Base-by-base conservation (phyloP, 2,329 filamentous ascomycete species). In the Apiospora pterosperma region DNA sequence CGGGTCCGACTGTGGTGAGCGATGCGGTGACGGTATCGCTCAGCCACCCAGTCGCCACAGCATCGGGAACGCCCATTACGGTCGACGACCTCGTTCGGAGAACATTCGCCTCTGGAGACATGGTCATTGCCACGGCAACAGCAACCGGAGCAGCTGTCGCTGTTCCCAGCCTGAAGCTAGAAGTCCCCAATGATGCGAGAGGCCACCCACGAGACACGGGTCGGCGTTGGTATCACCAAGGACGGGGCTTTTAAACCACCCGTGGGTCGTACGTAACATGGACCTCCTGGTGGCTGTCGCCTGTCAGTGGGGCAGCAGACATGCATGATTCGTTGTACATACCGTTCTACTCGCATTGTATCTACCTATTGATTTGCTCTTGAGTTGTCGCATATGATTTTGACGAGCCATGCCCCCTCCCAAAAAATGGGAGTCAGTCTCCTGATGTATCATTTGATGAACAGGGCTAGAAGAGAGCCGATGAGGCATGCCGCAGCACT, bases 1-100 rank as follows among this genome's bases (percentile, higher is more conserved):
- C 65, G 6, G 65, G 65, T 6, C 65, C 65, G 21, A 67, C 65
- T n/a, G 1, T 65, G 28, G 62, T 67, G 23, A 23, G 60, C 10
- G 63, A 67, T 58, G 65, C 65, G 23, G 61, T 42, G 2, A 63
- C 63, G 10, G 62, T 59, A n/a, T 34, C 41, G 5, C 55, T 64
- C 21, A 63, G 41, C 19, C n/a, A 65, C 4, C 61, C 63, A 5
- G 52, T 65, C 5, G 55, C 65, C 3, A 67, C 65, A 1, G 65
- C 42, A 6, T 42, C 63, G 6, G 65, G 63, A 10, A 63, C 63
- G 8, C 42, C 61, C 36, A 23, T 63, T n/a, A 39, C 61, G 7
- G 44, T 19, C 25, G 25, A 62, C 11, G 39, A 62, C 19, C 25
- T 39, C 39, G 36, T 6, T n/a, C 36, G 4, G 7, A n/a, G n/a